Conservation (phyloP, 2,329 filamentous ascomycete species). For the Chrysosporium keratinophilum region DNA sequence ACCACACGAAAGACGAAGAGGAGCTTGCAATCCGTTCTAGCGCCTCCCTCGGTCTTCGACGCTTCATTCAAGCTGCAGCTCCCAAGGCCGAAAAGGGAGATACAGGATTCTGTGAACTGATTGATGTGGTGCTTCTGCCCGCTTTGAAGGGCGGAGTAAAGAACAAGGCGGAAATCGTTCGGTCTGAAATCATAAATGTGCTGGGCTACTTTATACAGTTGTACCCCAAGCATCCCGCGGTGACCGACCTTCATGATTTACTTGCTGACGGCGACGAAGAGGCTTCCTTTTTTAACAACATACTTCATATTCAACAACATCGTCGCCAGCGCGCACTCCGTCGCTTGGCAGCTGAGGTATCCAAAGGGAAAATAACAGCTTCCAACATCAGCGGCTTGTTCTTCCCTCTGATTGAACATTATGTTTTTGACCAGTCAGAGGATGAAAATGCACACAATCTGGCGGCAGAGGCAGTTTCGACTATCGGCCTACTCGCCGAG, state of each 20-base stretch:
- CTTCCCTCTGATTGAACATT: constrained; percentile 85
- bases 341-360: constrained; percentile 59
- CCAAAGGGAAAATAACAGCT: constrained; percentile 55
- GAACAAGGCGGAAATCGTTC: constrained; percentile 71
- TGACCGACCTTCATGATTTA: constrained; percentile 64
- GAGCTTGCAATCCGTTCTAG: constrained; percentile 79
- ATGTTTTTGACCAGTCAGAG: constrained; percentile 72
- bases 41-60: constrained; percentile 67
- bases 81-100: constrained; percentile 33
- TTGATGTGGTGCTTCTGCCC: constrained; percentile 59
- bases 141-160: constrained; percentile 65
- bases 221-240: constrained; percentile 57
- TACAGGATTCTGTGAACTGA: constrained; percentile 44
- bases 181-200: constrained; percentile 69
- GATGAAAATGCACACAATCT: constrained; percentile 71
- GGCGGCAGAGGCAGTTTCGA: constrained; percentile 72
- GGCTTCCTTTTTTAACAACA: constrained; percentile 81
- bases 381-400: constrained; percentile 78
- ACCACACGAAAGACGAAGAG: constrained; percentile 72
- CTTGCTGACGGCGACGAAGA: constrained; percentile 64
- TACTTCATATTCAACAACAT: constrained; percentile 80
- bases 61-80: constrained; percentile 59
- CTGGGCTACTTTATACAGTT: constrained; percentile 66
- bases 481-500: constrained; percentile 62
- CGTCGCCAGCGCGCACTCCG: constrained; percentile 75